Conservation (phyloP, 495 filamentous ascomycete species). For the Daldinia caldariorum region DNA sequence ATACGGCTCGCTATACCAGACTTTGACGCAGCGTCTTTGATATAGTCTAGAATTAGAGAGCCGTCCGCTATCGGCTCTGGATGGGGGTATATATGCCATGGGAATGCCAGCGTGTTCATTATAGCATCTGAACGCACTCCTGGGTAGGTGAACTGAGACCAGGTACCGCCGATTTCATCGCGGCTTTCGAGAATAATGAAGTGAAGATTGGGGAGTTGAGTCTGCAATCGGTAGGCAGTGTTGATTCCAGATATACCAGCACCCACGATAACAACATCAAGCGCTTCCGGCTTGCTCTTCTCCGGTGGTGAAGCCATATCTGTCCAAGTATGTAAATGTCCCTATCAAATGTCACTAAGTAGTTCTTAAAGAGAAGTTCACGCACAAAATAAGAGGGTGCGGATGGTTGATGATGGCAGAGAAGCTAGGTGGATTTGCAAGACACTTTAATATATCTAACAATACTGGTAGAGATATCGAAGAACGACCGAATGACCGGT, state of each 20-base stretch:
- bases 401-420: neutral
- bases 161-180: slow-evolving; percentile 66
- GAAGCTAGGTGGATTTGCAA: neutral
- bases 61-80: slow-evolving; percentile 67
- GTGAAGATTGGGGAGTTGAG: slow-evolving; percentile 57
- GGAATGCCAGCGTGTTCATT: slow-evolving; percentile 68
- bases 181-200: slow-evolving; percentile 69
- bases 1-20: slow-evolving; percentile 67
- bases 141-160: slow-evolving; percentile 72
- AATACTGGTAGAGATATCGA: no score
- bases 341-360: neutral
- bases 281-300: neutral
- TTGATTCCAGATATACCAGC: slow-evolving; percentile 77
- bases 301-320: neutral
- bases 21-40: slow-evolving; percentile 61
- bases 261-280: slow-evolving; percentile 70
- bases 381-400: neutral
- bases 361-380: neutral
- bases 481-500: neutral
- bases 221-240: slow-evolving; percentile 69
- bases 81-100: slow-evolving; percentile 67
- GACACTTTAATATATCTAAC: neutral
- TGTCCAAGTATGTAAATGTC: neutral
- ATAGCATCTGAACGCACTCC: slow-evolving; percentile 69
- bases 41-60: slow-evolving; percentile 63